Percentiles rank a stretch among this genome's conserved stretches.
Conservation (phyloP, 352 stramenopile species). For the Pythium sp. region DNA sequence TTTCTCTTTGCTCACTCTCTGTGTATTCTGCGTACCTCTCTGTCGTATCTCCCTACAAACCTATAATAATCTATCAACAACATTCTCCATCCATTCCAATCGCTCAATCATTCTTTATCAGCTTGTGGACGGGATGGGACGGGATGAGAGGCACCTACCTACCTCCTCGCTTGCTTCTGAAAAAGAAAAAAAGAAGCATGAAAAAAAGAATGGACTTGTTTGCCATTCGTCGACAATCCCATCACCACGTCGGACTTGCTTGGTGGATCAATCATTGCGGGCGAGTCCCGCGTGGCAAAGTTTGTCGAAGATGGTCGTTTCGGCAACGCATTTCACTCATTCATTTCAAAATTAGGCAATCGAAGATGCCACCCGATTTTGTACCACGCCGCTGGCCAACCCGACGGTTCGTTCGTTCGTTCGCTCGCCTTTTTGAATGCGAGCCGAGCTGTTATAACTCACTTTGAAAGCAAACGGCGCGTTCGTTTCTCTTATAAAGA, state of each 20-base stretch:
- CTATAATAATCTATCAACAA: not conserved
- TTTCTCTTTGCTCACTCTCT: not conserved
- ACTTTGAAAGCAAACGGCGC: not conserved
- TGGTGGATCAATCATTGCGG: too few relatives aligned
- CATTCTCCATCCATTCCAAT: not conserved
- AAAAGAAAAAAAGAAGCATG: not conserved
- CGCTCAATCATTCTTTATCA: too few relatives aligned
- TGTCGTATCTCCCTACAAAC: not conserved
- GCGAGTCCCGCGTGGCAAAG: too few relatives aligned
- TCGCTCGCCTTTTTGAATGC: not conserved
- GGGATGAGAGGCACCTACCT: too few relatives aligned
- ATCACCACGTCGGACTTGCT: too few relatives aligned
- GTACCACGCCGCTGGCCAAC: too few relatives aligned
- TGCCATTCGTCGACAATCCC: conserved; percentile 4
- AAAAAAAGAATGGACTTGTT: conserved; percentile 1
- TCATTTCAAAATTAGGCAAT: too few relatives aligned
- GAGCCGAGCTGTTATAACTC: not conserved
- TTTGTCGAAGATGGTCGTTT: too few relatives aligned
- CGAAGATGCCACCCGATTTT: too few relatives aligned
- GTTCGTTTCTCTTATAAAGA: not conserved
- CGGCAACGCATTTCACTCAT: too few relatives aligned
- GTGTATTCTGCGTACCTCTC: not conserved
- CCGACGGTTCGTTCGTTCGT: not conserved
- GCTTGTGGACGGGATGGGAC: too few relatives aligned
- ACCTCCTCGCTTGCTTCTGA: too few relatives aligned